A percentile compares a stretch with the other conserved stretches of the same genome.
phyloP scores from a whole-genome alignment of 1,284 basidiomycete species.

The Anthracocystis walkeri region DNA sequence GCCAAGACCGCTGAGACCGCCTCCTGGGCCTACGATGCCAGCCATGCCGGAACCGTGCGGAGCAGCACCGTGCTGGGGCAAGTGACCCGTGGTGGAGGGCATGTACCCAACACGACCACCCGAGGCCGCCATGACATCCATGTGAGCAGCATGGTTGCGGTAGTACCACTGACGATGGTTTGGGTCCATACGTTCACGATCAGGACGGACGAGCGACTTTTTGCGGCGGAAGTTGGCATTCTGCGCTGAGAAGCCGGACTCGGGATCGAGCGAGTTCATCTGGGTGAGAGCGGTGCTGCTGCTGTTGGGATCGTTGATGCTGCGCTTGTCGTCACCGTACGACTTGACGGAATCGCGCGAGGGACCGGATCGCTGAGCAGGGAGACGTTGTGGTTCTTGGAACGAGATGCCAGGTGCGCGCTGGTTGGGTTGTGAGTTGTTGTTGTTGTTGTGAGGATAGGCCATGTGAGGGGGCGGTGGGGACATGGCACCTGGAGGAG shows the following conservation, averaged over 20 bases:
- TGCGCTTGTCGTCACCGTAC: conserved; percentile 52
- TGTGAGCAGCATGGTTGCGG: conserved; percentile 85
- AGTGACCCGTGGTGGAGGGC: conserved; percentile 67
- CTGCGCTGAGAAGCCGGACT: conserved; percentile 56
- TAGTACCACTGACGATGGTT: conserved; percentile 96
- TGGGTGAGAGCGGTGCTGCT: conserved; percentile 44
- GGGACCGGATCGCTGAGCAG: conserved; percentile 39
- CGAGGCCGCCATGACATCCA: conserved; percentile 71
- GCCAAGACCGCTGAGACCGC: conserved; percentile 67
- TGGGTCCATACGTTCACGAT: conserved; percentile 96
- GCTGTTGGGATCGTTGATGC: conserved; percentile 46
- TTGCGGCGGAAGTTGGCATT: conserved; percentile 76
- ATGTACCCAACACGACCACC: conserved; percentile 63
- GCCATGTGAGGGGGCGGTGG: conserved; percentile 18
- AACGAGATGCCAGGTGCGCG: conserved; percentile 56
- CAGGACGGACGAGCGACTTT: conserved; percentile 92
- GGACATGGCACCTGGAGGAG: conserved; percentile 14
- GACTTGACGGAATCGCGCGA: conserved; percentile 59
- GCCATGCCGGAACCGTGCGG: conserved; percentile 54
- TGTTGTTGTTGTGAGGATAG: conserved; percentile 30
- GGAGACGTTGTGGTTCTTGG: conserved; percentile 51
- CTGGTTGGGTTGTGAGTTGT: conserved; percentile 14
- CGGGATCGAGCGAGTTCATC: conserved; percentile 57
- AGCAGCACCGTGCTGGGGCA: conserved; percentile 67
- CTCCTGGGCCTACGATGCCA: conserved; percentile 63